Evolutionary conservation across 306 rosid species (phyloP).

Genomic region (Canavalia ensiformis): DNA sequence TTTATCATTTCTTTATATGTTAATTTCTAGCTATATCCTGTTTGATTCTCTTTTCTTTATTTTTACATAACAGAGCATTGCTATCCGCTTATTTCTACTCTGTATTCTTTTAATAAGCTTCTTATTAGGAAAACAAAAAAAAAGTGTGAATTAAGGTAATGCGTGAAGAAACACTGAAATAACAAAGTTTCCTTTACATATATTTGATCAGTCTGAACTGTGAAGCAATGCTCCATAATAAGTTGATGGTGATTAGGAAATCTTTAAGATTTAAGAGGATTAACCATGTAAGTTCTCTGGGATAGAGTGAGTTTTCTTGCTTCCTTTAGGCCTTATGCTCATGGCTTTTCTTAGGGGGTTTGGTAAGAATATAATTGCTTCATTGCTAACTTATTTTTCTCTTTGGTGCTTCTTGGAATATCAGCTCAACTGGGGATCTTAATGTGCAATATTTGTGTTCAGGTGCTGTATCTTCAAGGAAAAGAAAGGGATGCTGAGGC

Average conservation of each 20-base stretch:
- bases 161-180: constrained; percentile 12
- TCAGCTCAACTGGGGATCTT: constrained; percentile 30
- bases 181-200: constrained; percentile 11
- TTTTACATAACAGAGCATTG: constrained; percentile 1
- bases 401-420: constrained; percentile 24
- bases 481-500: constrained; percentile 79
- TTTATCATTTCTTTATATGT: neutral
- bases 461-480: constrained; percentile 89
- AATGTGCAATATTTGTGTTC: constrained; percentile 44
- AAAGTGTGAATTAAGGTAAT: neutral
- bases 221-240: constrained; percentile 1
- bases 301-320: neutral
- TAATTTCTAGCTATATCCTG: constrained; percentile 10
- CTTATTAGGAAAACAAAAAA: neutral
- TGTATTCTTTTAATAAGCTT: constrained; percentile 5
- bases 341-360: constrained; percentile 5
- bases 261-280: neutral
- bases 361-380: constrained; percentile 38
- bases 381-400: constrained; percentile 6
- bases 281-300: neutral
- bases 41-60: neutral
- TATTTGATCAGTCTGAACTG: neutral
- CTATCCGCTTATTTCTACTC: constrained; percentile 1
- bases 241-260: neutral
- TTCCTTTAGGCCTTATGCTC: neutral